Conservation (phyloP, 2,329 filamentous ascomycete species). For the Talaromyces islandicus region DNA sequence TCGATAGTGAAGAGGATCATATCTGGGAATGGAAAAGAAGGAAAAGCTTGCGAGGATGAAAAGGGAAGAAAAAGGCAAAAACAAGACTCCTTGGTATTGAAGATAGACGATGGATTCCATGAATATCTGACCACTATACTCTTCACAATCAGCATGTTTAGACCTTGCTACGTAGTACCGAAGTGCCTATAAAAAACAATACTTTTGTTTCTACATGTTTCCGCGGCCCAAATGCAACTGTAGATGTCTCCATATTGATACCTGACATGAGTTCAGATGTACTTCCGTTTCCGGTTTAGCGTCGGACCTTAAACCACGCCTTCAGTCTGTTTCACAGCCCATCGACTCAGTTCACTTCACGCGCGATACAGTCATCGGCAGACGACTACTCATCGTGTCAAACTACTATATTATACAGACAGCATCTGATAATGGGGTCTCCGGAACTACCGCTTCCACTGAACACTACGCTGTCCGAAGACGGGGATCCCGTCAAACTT, state of each 20-base stretch:
- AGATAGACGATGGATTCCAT: too few relatives aligned
- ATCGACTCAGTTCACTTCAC: not conserved
- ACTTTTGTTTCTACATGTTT: not conserved
- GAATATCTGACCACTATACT: too few relatives aligned
- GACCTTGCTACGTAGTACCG: too few relatives aligned
- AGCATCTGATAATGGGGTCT: not conserved
- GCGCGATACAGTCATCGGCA: not conserved
- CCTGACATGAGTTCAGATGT: not conserved
- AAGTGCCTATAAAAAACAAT: too few relatives aligned
- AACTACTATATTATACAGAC: not conserved
- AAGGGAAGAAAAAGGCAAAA: too few relatives aligned
- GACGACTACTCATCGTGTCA: not conserved
- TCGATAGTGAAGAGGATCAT: too few relatives aligned
- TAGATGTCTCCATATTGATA: not conserved
- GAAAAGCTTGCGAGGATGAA: too few relatives aligned
- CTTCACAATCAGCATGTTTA: too few relatives aligned
- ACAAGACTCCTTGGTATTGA: too few relatives aligned
- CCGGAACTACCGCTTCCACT: not conserved
- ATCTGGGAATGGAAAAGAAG: too few relatives aligned
- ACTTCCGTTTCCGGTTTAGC: not conserved
- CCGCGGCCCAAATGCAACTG: not conserved
- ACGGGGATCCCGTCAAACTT: constrained; percentile 7
- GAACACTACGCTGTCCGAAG: not conserved
- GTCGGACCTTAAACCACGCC: not conserved
- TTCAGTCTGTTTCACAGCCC: not conserved